These are phyloP conservation scores for Hypoxylon trugodes DNA, from an alignment of 495 filamentous ascomycete species.

Conservation along the genomic window DNA sequence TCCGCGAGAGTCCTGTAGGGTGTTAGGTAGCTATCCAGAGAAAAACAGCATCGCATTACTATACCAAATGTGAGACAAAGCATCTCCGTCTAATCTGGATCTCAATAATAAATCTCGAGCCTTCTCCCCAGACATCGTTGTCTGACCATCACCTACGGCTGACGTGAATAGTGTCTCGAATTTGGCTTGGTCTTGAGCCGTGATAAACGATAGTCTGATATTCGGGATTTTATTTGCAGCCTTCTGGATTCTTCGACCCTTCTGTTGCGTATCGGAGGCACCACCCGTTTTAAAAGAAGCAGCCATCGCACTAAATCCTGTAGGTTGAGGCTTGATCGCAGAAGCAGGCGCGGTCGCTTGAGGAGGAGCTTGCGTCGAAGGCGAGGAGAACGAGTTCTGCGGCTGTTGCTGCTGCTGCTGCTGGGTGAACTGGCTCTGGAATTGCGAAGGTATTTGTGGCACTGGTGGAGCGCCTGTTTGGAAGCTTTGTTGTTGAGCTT, in stretches of 20 bases:
- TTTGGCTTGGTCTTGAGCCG: constrained; percentile 92
- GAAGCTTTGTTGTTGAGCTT: constrained; percentile 55
- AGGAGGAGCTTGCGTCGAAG: constrained; percentile 41
- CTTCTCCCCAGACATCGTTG: constrained; percentile 90
- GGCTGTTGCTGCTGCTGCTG: constrained; percentile 57
- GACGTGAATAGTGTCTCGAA: constrained; percentile 99
- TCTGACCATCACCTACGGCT: constrained; percentile 82
- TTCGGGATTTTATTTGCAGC: constrained; percentile 81
- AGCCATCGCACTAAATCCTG: constrained; percentile 81
- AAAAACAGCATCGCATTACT: constrained; percentile 21
- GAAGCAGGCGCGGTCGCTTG: constrained; percentile 50
- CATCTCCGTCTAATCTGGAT: constrained; percentile 83
- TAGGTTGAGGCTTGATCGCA: constrained; percentile 72
- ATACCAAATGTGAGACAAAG: constrained; percentile 87
- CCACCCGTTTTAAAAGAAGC: constrained; percentile 77
- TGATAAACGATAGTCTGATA: constrained; percentile 94
- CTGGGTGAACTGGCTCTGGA: constrained; percentile 56
- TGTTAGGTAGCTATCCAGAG: constrained; percentile 23
- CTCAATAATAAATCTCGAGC: constrained; percentile 87
- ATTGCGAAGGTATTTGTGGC: constrained; percentile 64
- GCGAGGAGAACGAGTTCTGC: constrained; percentile 51
- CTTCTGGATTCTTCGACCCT: constrained; percentile 55
- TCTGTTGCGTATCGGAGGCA: constrained; percentile 61
- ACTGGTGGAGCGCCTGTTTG: constrained; percentile 62
- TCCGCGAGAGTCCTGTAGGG: constrained; percentile 83